Conservation (phyloP, 371 early-diverging fungal species). For the Aphelidium insulamus region DNA sequence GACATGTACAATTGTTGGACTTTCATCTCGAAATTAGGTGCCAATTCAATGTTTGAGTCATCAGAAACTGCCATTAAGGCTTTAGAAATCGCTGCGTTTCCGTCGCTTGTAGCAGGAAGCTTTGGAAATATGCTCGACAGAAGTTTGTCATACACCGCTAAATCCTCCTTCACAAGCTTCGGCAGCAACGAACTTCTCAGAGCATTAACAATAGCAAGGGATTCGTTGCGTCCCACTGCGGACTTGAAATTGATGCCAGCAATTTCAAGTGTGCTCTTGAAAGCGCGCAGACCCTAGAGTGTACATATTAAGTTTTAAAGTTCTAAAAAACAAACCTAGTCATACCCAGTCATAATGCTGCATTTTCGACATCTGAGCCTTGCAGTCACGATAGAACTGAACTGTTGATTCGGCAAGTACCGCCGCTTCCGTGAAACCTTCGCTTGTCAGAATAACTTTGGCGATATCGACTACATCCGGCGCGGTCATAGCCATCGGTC, state of each 20-base stretch:
- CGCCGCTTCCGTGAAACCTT: conserved; percentile 20
- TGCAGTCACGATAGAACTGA: conserved; percentile 6
- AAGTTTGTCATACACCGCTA: no score
- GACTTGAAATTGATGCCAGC: no score
- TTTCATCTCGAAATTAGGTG: conserved; percentile 15
- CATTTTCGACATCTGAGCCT: conserved; percentile 16
- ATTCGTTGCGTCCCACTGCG: no score
- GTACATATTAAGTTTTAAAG: no score
- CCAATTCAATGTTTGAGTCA: conserved; percentile 15
- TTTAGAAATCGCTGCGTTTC: background rate
- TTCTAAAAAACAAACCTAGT: no score
- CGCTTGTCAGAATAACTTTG: conserved; percentile 21
- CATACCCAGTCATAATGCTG: conserved; percentile 35
- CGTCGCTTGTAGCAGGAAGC: no score
- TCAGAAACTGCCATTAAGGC: conserved; percentile 12
- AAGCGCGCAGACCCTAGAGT: conserved; percentile 24
- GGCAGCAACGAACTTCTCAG: conserved; percentile 11
- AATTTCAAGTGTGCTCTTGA: conserved; percentile 19
- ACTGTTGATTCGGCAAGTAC: conserved; percentile 20
- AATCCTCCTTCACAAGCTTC: background rate
- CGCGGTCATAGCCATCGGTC: conserved; percentile 30
- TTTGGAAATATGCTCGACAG: no score
- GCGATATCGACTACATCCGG: conserved; percentile 24
- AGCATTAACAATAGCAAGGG: no score
- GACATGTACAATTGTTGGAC: conserved; percentile 22